phyloP scores from a whole-genome alignment of 148 eudicot species.

The Gaultheria prostrata region DNA sequence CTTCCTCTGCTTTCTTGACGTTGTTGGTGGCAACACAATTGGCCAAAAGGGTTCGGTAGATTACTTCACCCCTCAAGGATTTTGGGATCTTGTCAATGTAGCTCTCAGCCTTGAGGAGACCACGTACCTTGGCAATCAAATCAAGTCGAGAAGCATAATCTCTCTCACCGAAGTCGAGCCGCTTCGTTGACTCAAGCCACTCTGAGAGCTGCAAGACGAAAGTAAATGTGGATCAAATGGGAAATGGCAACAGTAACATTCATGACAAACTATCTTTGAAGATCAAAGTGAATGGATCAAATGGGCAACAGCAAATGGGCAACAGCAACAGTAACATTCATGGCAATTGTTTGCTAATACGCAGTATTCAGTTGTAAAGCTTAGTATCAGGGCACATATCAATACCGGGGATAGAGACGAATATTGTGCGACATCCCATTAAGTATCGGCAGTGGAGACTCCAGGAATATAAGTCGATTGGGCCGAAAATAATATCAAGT shows the following conservation, averaged over 20 bases:
- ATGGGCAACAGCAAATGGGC: no score
- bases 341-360: not conserved
- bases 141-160: conserved; percentile 71
- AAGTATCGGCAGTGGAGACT: no score
- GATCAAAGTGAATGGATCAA: not conserved
- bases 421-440: not conserved
- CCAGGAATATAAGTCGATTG: no score
- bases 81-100: conserved; percentile 58
- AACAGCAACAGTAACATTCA: not conserved
- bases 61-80: conserved; percentile 49
- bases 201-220: conserved; percentile 60
- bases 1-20: conserved; percentile 61
- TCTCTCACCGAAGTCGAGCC: conserved; percentile 46
- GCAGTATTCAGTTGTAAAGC: not conserved
- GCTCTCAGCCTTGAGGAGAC: conserved; percentile 57
- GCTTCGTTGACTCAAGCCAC: conserved; percentile 60
- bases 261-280: not conserved
- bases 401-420: not conserved
- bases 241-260: not conserved
- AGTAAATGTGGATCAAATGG: not conserved
- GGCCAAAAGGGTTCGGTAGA: conserved; percentile 68
- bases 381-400: not conserved
- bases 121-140: conserved; percentile 70
- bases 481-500: no score
- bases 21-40: conserved; percentile 46